A percentile compares a stretch with the other conserved stretches of the same genome.
These are phyloP conservation scores for Xylaria nigripes DNA, from an alignment of 495 filamentous ascomycete genomes.

Conservation along the genomic window DNA sequence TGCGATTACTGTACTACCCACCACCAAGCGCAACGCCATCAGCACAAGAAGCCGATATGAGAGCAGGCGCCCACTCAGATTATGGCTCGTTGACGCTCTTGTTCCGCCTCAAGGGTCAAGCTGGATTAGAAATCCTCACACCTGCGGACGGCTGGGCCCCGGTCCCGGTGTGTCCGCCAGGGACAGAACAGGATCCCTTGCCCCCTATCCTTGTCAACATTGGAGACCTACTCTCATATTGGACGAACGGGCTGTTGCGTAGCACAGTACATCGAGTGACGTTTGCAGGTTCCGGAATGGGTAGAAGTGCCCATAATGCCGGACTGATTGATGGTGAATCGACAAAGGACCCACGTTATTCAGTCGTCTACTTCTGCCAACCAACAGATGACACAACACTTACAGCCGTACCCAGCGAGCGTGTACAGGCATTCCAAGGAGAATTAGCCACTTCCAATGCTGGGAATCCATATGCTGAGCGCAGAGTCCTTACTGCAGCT, in stretches of 20 bases:
- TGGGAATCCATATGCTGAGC: conserved; percentile 36
- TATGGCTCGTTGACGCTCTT: conserved; percentile 84
- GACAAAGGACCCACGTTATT: conserved; percentile 52
- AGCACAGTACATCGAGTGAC: conserved; percentile 86
- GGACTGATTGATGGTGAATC: conserved; percentile 47
- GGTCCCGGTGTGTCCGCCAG: conserved; percentile 52
- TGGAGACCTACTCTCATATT: conserved; percentile 82
- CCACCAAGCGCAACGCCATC: conserved; percentile 58
- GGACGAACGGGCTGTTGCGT: conserved; percentile 79
- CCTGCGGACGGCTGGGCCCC: conserved; percentile 46
- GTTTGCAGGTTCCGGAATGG: conserved; percentile 45
- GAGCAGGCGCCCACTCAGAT: conserved; percentile 88
- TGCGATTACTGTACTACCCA: conserved; percentile 79
- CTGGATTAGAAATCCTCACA: conserved; percentile 77
- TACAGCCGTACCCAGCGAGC: conserved; percentile 63
- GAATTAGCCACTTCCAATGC: conserved; percentile 26
- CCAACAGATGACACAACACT: conserved; percentile 64
- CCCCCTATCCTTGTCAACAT: conserved; percentile 89
- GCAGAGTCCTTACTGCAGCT: conserved; percentile 64
- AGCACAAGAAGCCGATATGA: conserved; percentile 58
- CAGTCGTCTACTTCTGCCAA: conserved; percentile 88
- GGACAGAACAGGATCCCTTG: conserved; percentile 43
- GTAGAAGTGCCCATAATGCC: conserved; percentile 10
- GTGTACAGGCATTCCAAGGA: conserved; percentile 27
- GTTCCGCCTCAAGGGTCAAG: conserved; percentile 75